Conservation (phyloP, 164 flowering plant genomes). For the Chloranthus sessilifolius region DNA sequence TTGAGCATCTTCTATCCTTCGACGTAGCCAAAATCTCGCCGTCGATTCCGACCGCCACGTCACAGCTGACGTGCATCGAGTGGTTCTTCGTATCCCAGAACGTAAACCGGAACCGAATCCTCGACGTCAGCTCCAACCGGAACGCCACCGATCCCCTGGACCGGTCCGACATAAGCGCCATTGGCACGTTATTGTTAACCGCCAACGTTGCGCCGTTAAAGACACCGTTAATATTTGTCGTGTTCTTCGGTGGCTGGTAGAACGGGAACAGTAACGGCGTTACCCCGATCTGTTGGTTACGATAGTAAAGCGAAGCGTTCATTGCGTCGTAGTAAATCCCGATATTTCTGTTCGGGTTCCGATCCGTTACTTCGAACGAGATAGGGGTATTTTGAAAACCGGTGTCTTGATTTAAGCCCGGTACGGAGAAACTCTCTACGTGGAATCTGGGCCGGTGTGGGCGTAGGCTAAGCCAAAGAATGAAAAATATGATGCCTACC, state of each 20-base stretch:
- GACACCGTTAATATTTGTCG: constrained; percentile 33
- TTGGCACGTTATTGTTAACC: constrained; percentile 36
- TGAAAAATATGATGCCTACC: constrained; percentile 57
- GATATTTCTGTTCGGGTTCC: constrained; percentile 67
- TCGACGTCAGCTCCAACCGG: constrained; percentile 48
- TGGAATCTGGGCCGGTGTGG: constrained; percentile 87
- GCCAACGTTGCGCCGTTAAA: constrained; percentile 42
- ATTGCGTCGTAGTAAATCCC: constrained; percentile 55
- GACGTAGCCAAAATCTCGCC: constrained; percentile 41
- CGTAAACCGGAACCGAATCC: constrained; percentile 53
- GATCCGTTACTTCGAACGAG: constrained; percentile 48
- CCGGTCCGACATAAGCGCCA: constrained; percentile 33
- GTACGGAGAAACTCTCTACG: constrained; percentile 47
- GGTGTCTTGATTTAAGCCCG: constrained; percentile 34
- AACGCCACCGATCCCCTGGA: constrained; percentile 50
- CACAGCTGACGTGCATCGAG: constrained; percentile 57
- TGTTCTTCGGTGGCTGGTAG: constrained; percentile 68
- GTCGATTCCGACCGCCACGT: constrained; percentile 45
- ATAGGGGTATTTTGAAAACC: constrained; percentile 47
- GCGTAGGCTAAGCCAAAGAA: constrained; percentile 78
- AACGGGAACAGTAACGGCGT: constrained; percentile 35
- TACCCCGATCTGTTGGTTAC: constrained; percentile 44
- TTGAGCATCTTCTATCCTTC: constrained; percentile 47
- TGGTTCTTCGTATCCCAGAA: constrained; percentile 70
- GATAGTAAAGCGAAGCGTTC: constrained; percentile 42